Evolutionary conservation across 2,329 filamentous ascomycete genomes (phyloP), one percentile per base, ranked within the genome.

Genomic region (Cladobotryum mycophilum): DNA sequence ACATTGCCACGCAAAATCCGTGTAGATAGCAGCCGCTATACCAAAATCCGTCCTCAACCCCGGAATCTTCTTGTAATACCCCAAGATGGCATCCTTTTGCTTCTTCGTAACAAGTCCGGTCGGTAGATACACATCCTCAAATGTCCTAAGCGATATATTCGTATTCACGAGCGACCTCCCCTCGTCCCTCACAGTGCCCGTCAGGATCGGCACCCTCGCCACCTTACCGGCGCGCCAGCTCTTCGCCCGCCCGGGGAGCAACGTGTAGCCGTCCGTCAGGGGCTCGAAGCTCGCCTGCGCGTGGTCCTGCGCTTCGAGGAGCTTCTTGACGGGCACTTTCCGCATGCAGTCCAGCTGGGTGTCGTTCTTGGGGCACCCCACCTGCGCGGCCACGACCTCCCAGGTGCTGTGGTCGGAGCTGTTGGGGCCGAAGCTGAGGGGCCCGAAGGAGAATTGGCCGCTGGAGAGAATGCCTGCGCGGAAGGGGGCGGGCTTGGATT

Each of bases 401-500:
- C 61, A 66, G 12, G 38, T 13, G 1, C 43, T 30, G 0, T 46
- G 52, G 4, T 58, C 45, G 1, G 42, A 41, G 2, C 55, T 25
- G 4, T 33, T 50, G 7, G 44, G 45, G 0, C 53, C 49, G 3
- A 36, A 49, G 4, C 56, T 51, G 4, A 61, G 52, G 1, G 55
- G 22, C 1, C 62, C 60, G 17, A 65, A 57, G 2, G 61, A 62
- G 48, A 55, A 57, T 35, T 66, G 61, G 2, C 64, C 63, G 45
- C 61, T 64, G n/a, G 55, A 61, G 54, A 61, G 58, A 55, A 60
- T 60, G 2, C 53, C 62, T 1, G 47, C 63, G 3, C 56, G 60
- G 34, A 65, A 66, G 0, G 58, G 58, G 4, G 52, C 55, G 3
- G 55, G 50, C 0, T 47, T 6, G 13, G 37, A 42, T 13, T 49